These are phyloP conservation scores for Monosporascus sp. DNA, from an alignment of 2,329 filamentous ascomycete species.

Conservation along the genomic window DNA sequence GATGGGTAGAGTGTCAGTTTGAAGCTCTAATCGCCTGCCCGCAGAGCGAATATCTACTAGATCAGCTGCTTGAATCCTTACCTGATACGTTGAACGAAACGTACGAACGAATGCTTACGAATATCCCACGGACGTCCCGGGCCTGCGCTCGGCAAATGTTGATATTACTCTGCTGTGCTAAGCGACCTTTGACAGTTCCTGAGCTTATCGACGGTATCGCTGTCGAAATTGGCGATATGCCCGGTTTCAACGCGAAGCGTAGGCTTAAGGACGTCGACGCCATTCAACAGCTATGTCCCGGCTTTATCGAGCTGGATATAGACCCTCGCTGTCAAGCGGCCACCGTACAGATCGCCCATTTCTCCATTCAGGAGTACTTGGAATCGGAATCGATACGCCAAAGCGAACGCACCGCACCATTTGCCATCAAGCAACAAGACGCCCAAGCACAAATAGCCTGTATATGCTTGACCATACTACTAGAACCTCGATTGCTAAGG, in stretches of 20 bases:
- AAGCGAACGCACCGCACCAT: neutral
- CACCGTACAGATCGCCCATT: neutral
- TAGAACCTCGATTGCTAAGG: neutral
- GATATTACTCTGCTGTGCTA: neutral
- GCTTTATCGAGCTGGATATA: neutral
- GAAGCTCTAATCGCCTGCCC: slow-evolving; percentile 16
- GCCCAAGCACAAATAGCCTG: neutral
- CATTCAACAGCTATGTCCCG: neutral
- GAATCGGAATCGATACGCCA: neutral
- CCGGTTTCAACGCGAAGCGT: neutral
- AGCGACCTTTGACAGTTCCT: neutral
- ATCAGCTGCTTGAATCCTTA: slow-evolving; percentile 25
- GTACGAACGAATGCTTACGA: slow-evolving; percentile 27
- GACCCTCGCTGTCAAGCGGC: too few relatives aligned
- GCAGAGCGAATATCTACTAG: slow-evolving; percentile 15
- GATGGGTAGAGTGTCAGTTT: slow-evolving; percentile 31
- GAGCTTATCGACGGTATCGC: neutral
- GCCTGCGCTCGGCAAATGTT: neutral
- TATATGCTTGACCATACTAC: neutral
- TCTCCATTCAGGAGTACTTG: neutral
- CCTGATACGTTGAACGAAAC: slow-evolving; percentile 30
- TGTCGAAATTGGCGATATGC: neutral
- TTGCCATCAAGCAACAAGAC: neutral
- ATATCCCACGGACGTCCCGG: neutral
- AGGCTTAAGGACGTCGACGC: neutral